These are phyloP conservation scores for Albifimbria verrucaria DNA, from an alignment of 2,329 filamentous ascomycete genomes.

Conservation along the genomic window DNA sequence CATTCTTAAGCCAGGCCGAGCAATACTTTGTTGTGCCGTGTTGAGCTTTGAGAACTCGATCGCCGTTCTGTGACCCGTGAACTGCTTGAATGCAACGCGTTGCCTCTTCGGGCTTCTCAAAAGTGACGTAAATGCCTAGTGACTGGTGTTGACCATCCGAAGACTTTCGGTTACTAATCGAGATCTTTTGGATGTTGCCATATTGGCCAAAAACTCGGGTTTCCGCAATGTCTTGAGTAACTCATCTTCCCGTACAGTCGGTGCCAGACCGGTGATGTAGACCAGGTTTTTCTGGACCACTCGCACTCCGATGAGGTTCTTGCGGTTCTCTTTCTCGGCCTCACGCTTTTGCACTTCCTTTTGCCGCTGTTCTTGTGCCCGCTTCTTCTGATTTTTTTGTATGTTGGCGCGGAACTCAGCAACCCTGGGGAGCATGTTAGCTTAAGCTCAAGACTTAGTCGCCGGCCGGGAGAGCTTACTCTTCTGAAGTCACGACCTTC, in stretches of 20 bases:
- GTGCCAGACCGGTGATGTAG: slow-evolving; percentile 92
- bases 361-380: slow-evolving; percentile 76
- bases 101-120: slow-evolving; percentile 87
- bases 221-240: slow-evolving; percentile 86
- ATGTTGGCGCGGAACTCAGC: slow-evolving; percentile 74
- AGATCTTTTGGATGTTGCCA: slow-evolving; percentile 97
- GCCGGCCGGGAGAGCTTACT: slow-evolving; percentile 56
- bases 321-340: slow-evolving; percentile 90
- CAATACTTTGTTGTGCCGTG: slow-evolving; percentile 96
- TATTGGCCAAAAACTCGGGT: slow-evolving; percentile 97
- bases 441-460: slow-evolving; percentile 4
- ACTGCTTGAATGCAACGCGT: slow-evolving; percentile 87
- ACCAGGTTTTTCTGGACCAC: slow-evolving; percentile 99
- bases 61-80: slow-evolving; percentile 87
- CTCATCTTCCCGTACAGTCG: slow-evolving; percentile 87
- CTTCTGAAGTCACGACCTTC: slow-evolving; percentile 91
- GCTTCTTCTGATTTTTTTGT: slow-evolving; percentile 89
- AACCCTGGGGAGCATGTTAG: slow-evolving; percentile 46
- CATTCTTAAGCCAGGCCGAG: slow-evolving; percentile 91
- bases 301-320: slow-evolving; percentile 90
- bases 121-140: slow-evolving; percentile 97
- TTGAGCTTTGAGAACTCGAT: slow-evolving; percentile 75
- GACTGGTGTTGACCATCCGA: slow-evolving; percentile 75
- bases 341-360: slow-evolving; percentile 96
- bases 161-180: slow-evolving; percentile 91